These are phyloP conservation scores for Fraxinus floribunda DNA, from an alignment of 305 asterid species.

Conservation along the genomic window DNA sequence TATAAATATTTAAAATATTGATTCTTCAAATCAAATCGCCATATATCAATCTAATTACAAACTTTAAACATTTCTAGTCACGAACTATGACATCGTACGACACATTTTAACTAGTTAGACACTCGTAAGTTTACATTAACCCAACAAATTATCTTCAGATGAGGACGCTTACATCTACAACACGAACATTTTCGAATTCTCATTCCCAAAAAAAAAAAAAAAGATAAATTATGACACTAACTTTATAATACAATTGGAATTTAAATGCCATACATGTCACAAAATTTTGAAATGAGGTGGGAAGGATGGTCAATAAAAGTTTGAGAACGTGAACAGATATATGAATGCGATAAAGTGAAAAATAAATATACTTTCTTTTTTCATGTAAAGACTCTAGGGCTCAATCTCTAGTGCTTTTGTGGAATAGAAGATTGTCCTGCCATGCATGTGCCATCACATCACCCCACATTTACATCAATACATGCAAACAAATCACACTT, in stretches of 20 bases:
- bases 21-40: background rate
- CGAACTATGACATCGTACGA: background rate
- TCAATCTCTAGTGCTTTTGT: constrained; percentile 65
- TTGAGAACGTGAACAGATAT: background rate
- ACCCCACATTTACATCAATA: background rate
- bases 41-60: background rate
- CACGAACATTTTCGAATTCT: background rate
- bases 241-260: background rate
- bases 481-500: background rate
- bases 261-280: background rate
- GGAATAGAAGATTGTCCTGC: constrained; percentile 71
- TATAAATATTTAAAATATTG: background rate
- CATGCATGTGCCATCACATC: constrained; percentile 30
- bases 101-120: background rate
- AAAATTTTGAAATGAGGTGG: background rate
- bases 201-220: too few relatives aligned
- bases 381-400: constrained; percentile 33
- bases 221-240: background rate
- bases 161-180: background rate
- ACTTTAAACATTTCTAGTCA: background rate
- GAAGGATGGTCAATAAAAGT: background rate
- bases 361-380: constrained; percentile 23
- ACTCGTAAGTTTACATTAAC: too few relatives aligned
- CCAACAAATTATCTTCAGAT: background rate
- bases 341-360: constrained; percentile 15